These are phyloP conservation scores for Limnanthes douglasii DNA, from an alignment of 345 rosid species.

Conservation along the genomic window DNA sequence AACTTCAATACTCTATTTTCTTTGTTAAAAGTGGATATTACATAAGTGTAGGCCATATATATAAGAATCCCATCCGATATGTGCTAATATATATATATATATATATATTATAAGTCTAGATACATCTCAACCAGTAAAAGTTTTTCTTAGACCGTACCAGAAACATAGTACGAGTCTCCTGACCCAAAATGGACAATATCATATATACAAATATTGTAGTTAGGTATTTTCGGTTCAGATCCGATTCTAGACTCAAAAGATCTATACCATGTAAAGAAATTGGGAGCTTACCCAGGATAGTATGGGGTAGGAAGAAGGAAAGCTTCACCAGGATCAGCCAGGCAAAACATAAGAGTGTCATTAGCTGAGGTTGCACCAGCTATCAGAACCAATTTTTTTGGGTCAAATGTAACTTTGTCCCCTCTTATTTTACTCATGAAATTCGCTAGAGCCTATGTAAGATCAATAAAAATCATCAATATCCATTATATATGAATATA, in stretches of 20 bases:
- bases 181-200: no score
- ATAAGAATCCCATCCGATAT: no score
- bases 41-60: no score
- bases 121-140: no score
- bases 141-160: no score
- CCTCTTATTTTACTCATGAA: slow-evolving; percentile 63
- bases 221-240: no score
- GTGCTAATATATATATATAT: no score
- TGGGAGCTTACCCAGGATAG: slow-evolving; percentile 52
- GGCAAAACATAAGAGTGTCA: slow-evolving; percentile 81
- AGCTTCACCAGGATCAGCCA: slow-evolving; percentile 76
- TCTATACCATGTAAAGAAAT: neutral
- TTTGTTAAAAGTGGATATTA: neutral
- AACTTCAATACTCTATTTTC: neutral
- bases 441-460: slow-evolving; percentile 33
- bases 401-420: slow-evolving; percentile 48
- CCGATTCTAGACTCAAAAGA: neutral
- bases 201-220: no score
- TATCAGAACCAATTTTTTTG: slow-evolving; percentile 51
- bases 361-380: slow-evolving; percentile 95
- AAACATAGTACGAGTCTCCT: no score
- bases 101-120: no score
- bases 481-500: neutral
- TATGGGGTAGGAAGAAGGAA: slow-evolving; percentile 86
- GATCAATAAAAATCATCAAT: neutral